Evolutionary conservation across 805 yeast genomes (phyloP).

Genomic region (Vanderwaltozyma tropicalis): DNA sequence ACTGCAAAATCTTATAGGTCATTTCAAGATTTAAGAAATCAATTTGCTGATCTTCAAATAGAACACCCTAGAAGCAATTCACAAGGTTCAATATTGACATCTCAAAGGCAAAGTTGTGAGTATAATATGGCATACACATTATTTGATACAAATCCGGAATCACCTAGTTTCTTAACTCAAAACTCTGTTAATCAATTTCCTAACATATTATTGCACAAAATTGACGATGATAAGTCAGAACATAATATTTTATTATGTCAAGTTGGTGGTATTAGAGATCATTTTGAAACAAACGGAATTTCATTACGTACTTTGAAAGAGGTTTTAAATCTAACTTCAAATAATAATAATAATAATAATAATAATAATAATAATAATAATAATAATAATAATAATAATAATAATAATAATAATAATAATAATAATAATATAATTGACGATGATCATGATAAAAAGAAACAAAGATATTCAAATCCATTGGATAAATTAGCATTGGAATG

Average conservation of each 20-base stretch:
- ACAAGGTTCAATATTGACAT: background rate
- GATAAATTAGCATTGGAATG: conserved; percentile 21
- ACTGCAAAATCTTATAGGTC: conserved; percentile 14
- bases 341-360: conserved; percentile 7
- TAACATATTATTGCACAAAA: background rate
- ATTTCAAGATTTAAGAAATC: conserved; percentile 11
- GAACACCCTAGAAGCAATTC: background rate
- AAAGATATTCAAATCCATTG: conserved; percentile 5
- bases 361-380: conserved; percentile 27
- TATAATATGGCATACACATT: background rate
- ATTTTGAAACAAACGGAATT: conserved; percentile 8
- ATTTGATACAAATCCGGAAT: background rate
- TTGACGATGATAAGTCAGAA: background rate
- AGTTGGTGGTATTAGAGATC: conserved; percentile 27
- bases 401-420: conserved; percentile 5
- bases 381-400: conserved; percentile 19
- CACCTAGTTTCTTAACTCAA: background rate
- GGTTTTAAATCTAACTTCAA: conserved; percentile 4
- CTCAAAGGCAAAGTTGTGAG: background rate
- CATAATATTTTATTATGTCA: conserved; percentile 20
- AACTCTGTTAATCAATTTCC: background rate
- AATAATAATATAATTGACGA: background rate
- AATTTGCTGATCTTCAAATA: background rate
- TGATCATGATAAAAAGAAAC: background rate
- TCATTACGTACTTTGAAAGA: conserved; percentile 3